These are phyloP conservation scores for Trypanosoma brucei DNA, from an alignment of 208 protist species.

Conservation along the genomic window DNA sequence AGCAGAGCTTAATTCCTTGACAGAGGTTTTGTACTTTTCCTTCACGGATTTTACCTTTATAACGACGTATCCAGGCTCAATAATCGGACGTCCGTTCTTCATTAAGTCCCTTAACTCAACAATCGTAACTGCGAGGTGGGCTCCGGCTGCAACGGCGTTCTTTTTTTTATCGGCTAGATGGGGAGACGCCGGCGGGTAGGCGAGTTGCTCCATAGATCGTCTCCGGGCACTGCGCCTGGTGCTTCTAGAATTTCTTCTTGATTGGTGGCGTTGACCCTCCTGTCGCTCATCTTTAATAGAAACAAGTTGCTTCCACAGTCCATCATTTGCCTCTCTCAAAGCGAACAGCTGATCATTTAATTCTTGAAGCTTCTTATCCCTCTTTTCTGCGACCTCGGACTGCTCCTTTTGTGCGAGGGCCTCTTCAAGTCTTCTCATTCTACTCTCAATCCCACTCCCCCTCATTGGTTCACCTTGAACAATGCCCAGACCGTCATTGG, in stretches of 20 bases:
- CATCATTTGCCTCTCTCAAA: constrained; percentile 44
- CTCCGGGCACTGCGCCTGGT: constrained; percentile 26
- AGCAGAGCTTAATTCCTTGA: constrained; percentile 61
- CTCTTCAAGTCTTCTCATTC: constrained; percentile 34
- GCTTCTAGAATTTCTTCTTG: constrained; percentile 22
- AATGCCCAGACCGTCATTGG: background rate
- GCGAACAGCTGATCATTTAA: constrained; percentile 26
- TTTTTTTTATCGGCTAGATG: constrained; percentile 50
- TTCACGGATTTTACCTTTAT: constrained; percentile 89
- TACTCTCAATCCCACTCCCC: constrained; percentile 15
- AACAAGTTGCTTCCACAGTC: constrained; percentile 29
- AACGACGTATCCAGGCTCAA: constrained; percentile 67
- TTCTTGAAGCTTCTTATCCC: constrained; percentile 22
- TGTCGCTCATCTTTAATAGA: constrained; percentile 14
- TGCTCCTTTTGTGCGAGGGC: constrained; percentile 18
- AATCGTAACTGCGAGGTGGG: constrained; percentile 76
- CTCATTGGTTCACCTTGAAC: constrained; percentile 17
- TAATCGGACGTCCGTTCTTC: constrained; percentile 59
- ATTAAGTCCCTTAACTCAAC: constrained; percentile 63
- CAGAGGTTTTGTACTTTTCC: constrained; percentile 88
- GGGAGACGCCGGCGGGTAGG: constrained; percentile 33
- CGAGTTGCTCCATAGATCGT: constrained; percentile 28
- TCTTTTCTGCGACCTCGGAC: constrained; percentile 9
- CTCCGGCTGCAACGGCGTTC: constrained; percentile 65
- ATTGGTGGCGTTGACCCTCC: constrained; percentile 10